phyloP scores from a whole-genome alignment of 495 filamentous ascomycete species.

The Oleoguttula mirabilis region DNA sequence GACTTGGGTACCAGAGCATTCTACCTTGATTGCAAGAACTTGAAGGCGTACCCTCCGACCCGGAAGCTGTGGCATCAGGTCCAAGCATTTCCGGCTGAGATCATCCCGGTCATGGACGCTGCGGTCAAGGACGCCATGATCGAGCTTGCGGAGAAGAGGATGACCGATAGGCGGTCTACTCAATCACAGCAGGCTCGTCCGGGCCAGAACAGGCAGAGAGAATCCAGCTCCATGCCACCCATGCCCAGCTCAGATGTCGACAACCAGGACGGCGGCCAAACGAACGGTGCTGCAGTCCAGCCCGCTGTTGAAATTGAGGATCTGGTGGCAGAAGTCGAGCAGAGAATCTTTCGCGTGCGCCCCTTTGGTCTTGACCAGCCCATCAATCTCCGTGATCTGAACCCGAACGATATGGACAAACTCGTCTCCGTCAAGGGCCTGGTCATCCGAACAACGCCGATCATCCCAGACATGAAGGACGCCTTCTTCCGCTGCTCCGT shows the following conservation, averaged over 20 bases:
- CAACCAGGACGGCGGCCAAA: slow-evolving; percentile 30
- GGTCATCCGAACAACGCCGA: slow-evolving; percentile 87
- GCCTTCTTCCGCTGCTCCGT: slow-evolving; percentile 87
- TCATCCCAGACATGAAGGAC: slow-evolving; percentile 97
- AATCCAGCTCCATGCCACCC: slow-evolving; percentile 59
- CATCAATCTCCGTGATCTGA: slow-evolving; percentile 88
- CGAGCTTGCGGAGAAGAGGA: slow-evolving; percentile 62
- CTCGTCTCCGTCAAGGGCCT: slow-evolving; percentile 91
- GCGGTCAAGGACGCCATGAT: slow-evolving; percentile 86
- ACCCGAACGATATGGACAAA: slow-evolving; percentile 79
- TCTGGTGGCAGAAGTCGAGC: slow-evolving; percentile 50
- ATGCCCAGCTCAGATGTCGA: slow-evolving; percentile 65
- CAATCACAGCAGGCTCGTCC: slow-evolving; percentile 36
- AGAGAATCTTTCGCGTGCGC: slow-evolving; percentile 69
- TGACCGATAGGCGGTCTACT: slow-evolving; percentile 54
- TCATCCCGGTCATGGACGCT: slow-evolving; percentile 93
- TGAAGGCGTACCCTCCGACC: slow-evolving; percentile 87
- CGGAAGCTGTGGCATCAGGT: slow-evolving; percentile 90
- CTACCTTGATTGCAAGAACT: slow-evolving; percentile 77
- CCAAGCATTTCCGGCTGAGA: slow-evolving; percentile 85
- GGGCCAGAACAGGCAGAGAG: slow-evolving; percentile 28
- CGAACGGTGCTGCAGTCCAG: slow-evolving; percentile 4
- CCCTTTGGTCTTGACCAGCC: slow-evolving; percentile 79
- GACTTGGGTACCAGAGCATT: slow-evolving; percentile 68
- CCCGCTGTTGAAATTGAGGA: slow-evolving; percentile 41